Conservation (phyloP, 2,329 filamentous ascomycete species). For the Colletotrichum euphorbiae region DNA sequence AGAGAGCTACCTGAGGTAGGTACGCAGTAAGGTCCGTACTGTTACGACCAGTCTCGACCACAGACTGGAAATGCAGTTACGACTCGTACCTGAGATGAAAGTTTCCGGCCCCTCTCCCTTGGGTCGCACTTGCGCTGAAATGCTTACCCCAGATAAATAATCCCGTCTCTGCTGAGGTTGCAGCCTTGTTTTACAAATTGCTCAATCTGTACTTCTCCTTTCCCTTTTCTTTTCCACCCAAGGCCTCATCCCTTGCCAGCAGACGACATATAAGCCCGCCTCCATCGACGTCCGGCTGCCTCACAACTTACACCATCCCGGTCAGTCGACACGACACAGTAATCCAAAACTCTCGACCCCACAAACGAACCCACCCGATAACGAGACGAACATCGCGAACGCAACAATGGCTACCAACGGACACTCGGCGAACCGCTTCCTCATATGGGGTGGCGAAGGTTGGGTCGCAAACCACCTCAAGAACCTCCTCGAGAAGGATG, state of each 20-base stretch:
- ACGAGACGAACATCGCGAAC: constrained; percentile 2
- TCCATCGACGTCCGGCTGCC: background rate
- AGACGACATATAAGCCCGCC: constrained; percentile 25
- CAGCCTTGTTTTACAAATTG: constrained; percentile 33
- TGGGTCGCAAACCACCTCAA: constrained; percentile 74
- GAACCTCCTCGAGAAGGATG: constrained; percentile 66
- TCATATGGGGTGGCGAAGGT: constrained; percentile 74
- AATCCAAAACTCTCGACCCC: constrained; percentile 1
- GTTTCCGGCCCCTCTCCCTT: constrained; percentile 34
- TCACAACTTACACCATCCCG: constrained; percentile 19
- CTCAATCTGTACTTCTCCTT: constrained; percentile 11
- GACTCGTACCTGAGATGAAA: constrained; percentile 36
- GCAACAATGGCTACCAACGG: constrained; percentile 47
- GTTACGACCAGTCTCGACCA: background rate
- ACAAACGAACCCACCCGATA: constrained; percentile 17
- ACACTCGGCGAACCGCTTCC: constrained; percentile 57
- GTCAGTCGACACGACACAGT: constrained; percentile 13
- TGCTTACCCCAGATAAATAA: constrained; percentile 39
- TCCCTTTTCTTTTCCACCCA: constrained; percentile 19
- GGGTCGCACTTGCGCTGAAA: constrained; percentile 27
- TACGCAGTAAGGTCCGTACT: too few relatives aligned
- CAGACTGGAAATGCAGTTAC: constrained; percentile 27
- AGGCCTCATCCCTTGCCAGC: constrained; percentile 30
- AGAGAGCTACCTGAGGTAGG: too few relatives aligned
- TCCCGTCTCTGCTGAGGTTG: constrained; percentile 14